Evolutionary conservation across 2,329 filamentous ascomycete genomes (phyloP), one percentile per base, ranked within the genome.

Genomic region (Xylaria polymorpha): DNA sequence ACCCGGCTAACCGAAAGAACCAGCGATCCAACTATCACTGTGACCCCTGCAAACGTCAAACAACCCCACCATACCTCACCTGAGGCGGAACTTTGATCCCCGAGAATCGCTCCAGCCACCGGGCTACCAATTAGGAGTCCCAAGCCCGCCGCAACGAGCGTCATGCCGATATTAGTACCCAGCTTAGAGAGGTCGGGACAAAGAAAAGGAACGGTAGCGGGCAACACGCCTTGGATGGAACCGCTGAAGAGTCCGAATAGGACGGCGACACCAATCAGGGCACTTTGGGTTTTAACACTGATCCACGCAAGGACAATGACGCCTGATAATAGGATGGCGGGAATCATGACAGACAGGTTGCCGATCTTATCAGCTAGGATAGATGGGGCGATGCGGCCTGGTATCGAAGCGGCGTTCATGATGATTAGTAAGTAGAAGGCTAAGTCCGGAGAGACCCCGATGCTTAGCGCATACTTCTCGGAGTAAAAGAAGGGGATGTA

Each of bases 41-140:
- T 37, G 8, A 37, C 35, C 7, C 35, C 35, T 12, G 35, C 35
- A 37, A 37, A 37, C 35, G 35, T 37, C 35, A 37, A 37, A 9
- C 35, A 37, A 8, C 35, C 35, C 35, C 35, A 37, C 35, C 35
- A 37, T 9, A 37, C 35, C 35, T 37, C 35, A 12, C 35, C 35
- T 12, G 35, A 37, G 35, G 35, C 35, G 35, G 35, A 37, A 6
- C 35, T 37, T 37, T 37, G 35, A 12, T 37, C 35, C 35, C 35
- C 41, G 12, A 82, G 77, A 75, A 80, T 85, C 61, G 75, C 89
- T 79, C 88, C 80, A 82, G 78, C 85, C 81, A 76, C 86, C 78
- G 71, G 83, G 77, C 71, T 89, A 0, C 81, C 80, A 1, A 87
- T 71, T 81, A 90, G 74, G 80, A 88, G 68, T 80, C 87, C 25